These are phyloP conservation scores for Apophysomyces sp. DNA, from an alignment of 371 early-diverging fungal genomes.

Conservation along the genomic window DNA sequence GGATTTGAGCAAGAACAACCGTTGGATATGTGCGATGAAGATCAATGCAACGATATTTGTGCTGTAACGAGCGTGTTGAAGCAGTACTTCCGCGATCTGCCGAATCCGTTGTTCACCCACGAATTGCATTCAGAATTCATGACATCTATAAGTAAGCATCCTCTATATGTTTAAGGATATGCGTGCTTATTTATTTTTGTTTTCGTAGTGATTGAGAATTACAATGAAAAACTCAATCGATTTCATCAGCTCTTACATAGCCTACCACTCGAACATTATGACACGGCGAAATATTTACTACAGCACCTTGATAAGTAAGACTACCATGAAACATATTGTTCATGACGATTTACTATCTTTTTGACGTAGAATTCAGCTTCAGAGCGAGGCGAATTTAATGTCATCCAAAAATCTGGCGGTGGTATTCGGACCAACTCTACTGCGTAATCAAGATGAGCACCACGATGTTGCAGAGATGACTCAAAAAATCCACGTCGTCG, in stretches of 20 bases:
- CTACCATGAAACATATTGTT: too few relatives aligned
- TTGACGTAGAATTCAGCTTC: constrained; percentile 47
- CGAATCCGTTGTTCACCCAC: constrained; percentile 87
- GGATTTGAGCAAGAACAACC: constrained; percentile 47
- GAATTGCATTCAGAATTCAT: constrained; percentile 77
- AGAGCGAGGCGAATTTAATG: constrained; percentile 76
- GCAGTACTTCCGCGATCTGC: constrained; percentile 90
- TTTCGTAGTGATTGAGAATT: constrained; percentile 53
- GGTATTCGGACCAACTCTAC: constrained; percentile 90
- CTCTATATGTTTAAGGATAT: background rate
- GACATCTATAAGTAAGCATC: constrained; percentile 50
- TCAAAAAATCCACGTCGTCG: constrained; percentile 71
- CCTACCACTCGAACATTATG: constrained; percentile 41
- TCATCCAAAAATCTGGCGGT: constrained; percentile 85
- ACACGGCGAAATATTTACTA: constrained; percentile 42
- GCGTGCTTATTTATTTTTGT: constrained; percentile 34
- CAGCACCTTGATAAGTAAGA: constrained; percentile 34
- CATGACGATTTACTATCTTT: constrained; percentile 1
- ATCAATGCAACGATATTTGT: constrained; percentile 61
- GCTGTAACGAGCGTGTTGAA: constrained; percentile 89
- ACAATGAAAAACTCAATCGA: constrained; percentile 5
- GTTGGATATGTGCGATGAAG: constrained; percentile 47
- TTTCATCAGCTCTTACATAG: constrained; percentile 29
- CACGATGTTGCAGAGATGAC: constrained; percentile 81
- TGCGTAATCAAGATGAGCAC: constrained; percentile 66